Percentiles rank a stretch among this genome's conserved stretches.
Evolutionary conservation across 495 filamentous ascomycete species (phyloP).

Genomic region (Hamigera avellanea): DNA sequence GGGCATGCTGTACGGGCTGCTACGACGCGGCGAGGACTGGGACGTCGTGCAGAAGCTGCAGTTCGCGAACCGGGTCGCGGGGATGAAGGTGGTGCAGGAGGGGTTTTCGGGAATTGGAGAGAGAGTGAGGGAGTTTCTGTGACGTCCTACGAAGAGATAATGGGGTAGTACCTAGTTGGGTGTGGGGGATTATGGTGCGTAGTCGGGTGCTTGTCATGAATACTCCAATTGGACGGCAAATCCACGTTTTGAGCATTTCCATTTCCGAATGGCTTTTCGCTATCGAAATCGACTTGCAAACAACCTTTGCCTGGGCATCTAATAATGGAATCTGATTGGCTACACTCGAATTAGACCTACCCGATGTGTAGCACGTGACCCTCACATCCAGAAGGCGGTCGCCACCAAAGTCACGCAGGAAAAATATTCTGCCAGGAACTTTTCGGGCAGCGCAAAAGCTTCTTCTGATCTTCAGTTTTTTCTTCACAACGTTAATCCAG

Average conservation of each 20-base stretch:
- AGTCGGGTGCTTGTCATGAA: no score
- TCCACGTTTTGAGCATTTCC: no score
- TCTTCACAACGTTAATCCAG: not conserved
- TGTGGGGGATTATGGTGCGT: no score
- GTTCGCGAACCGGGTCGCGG: constrained; percentile 57
- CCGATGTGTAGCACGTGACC: constrained; percentile 20
- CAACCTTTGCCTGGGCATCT: no score
- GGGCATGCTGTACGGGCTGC: constrained; percentile 52
- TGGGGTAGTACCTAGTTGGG: no score
- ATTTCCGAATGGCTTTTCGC: no score
- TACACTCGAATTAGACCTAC: constrained; percentile 1
- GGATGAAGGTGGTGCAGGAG: constrained; percentile 53
- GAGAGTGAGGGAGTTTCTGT: no score
- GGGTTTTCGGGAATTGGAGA: constrained; percentile 46
- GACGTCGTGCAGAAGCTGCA: constrained; percentile 34
- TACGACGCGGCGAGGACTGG: constrained; percentile 41
- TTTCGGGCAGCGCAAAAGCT: constrained; percentile 11
- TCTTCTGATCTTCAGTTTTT: constrained; percentile 2
- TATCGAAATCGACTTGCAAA: no score
- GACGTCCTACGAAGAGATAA: no score
- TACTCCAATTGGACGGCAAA: no score
- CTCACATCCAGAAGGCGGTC: constrained; percentile 16
- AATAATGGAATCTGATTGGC: no score
- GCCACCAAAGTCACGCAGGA: constrained; percentile 11
- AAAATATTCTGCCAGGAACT: constrained; percentile 34